Conservation (phyloP, 2,329 filamentous ascomycete species). For the Dothistroma pini region DNA sequence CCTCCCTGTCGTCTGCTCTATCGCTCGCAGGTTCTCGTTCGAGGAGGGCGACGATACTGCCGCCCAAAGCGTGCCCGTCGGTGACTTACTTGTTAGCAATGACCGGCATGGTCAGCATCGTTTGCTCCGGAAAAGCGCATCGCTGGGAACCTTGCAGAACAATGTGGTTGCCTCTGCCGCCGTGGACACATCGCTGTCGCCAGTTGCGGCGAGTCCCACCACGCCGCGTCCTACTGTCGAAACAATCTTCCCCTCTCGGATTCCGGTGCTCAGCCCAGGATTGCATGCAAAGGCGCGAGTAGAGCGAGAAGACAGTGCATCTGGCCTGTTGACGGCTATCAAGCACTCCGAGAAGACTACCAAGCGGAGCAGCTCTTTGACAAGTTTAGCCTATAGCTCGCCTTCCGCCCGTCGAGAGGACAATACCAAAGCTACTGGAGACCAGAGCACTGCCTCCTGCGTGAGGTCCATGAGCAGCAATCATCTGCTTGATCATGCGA, state of each 20-base stretch:
- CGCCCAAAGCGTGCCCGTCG: constrained; percentile 5
- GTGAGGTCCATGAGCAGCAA: constrained; percentile 11
- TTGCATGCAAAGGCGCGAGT: constrained; percentile 36
- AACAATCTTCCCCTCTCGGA: constrained; percentile 35
- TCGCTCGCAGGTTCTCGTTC: constrained; percentile 41
- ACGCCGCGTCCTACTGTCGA: constrained; percentile 15
- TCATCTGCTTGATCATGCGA: constrained; percentile 23
- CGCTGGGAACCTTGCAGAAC: constrained; percentile 18
- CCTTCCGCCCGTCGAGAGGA: constrained; percentile 18
- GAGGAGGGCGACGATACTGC: constrained; percentile 41
- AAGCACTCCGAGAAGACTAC: constrained; percentile 25
- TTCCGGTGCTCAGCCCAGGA: constrained; percentile 36
- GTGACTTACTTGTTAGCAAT: not conserved
- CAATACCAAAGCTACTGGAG: constrained; percentile 1
- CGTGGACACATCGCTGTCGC: constrained; percentile 14
- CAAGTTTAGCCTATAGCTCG: constrained; percentile 28
- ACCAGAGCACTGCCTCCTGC: not conserved
- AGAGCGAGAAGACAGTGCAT: constrained; percentile 38
- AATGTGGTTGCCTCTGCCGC: not conserved
- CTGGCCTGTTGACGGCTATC: constrained; percentile 37
- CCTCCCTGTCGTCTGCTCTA: constrained; percentile 1
- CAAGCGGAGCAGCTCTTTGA: constrained; percentile 24
- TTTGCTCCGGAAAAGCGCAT: constrained; percentile 28
- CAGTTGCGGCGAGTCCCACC: constrained; percentile 26
- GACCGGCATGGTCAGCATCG: constrained; percentile 9